phyloP scores from a whole-genome alignment of 441 rosid species.

The Brassica hybrid region DNA sequence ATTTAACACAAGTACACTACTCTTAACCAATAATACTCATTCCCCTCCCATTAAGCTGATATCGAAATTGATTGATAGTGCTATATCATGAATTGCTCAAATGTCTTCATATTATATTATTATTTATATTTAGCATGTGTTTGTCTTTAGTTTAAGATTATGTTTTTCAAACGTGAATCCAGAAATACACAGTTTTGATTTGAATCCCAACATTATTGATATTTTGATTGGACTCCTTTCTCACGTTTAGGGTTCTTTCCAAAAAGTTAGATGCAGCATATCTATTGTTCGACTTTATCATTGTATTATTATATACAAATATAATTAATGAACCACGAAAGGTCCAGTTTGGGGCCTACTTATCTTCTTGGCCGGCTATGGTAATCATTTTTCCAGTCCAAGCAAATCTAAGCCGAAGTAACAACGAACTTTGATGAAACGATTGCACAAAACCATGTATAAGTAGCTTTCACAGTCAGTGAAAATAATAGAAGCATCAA shows the following conservation, averaged over 20 bases:
- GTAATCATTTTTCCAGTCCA: neutral
- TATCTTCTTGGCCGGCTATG: slow-evolving; percentile 16
- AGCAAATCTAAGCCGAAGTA: neutral
- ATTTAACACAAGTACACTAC: neutral
- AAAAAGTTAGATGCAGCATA: slow-evolving; percentile 21
- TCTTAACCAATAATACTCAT: neutral
- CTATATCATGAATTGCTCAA: neutral
- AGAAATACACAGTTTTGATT: slow-evolving; percentile 12
- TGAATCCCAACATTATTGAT: slow-evolving; percentile 17
- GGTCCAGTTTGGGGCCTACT: slow-evolving; percentile 25
- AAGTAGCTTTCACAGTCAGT: slow-evolving; percentile 1
- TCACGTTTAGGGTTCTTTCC: slow-evolving; percentile 18
- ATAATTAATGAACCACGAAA: slow-evolving; percentile 7
- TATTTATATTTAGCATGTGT: neutral
- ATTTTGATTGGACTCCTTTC: slow-evolving; percentile 14
- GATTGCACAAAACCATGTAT: slow-evolving; percentile 3
- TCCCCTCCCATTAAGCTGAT: neutral
- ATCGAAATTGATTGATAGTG: slow-evolving; percentile 2
- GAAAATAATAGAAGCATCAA: neutral
- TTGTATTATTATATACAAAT: neutral
- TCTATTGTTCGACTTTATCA: slow-evolving; percentile 9
- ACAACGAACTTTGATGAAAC: neutral
- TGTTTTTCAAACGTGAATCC: neutral
- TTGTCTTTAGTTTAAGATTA: neutral
- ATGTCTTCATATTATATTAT: neutral